Percentiles rank a stretch among this genome's conserved stretches.
Evolutionary conservation across 2,329 filamentous ascomycete species (phyloP).

Genomic region (Sphaerulina musiva): DNA sequence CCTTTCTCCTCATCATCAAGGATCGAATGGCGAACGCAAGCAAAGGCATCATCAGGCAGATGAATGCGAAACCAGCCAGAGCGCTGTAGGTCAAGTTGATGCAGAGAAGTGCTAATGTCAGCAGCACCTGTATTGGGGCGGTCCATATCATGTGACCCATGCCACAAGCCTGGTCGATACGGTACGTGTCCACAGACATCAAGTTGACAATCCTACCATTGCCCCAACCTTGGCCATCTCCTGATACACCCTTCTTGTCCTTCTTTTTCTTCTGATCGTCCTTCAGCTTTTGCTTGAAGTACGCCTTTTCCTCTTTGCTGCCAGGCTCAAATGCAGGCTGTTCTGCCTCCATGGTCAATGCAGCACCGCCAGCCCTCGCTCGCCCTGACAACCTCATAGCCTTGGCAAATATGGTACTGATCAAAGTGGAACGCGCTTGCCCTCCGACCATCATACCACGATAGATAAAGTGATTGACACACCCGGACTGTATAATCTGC

Average conservation of each 20-base stretch:
- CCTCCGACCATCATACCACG: slow-evolving; percentile 87
- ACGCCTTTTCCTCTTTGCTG: slow-evolving; percentile 47
- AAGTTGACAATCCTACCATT: slow-evolving; percentile 88
- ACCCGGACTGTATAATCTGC: slow-evolving; percentile 75
- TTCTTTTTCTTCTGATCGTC: slow-evolving; percentile 36
- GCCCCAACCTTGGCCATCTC: slow-evolving; percentile 76
- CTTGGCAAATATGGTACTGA: slow-evolving; percentile 85
- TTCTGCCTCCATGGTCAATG: slow-evolving; percentile 31
- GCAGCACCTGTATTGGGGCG: slow-evolving; percentile 66
- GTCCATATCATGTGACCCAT: slow-evolving; percentile 92
- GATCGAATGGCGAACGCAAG: slow-evolving; percentile 70
- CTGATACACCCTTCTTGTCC: slow-evolving; percentile 46
- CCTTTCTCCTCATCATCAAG: slow-evolving; percentile 66
- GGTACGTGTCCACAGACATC: slow-evolving; percentile 93
- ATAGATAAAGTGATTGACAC: slow-evolving; percentile 87
- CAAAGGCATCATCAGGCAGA: slow-evolving; percentile 70
- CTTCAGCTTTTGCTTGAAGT: slow-evolving; percentile 42
- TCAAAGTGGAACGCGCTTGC: slow-evolving; percentile 71
- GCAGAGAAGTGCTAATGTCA: slow-evolving; percentile 73
- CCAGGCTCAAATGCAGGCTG: slow-evolving; percentile 42
- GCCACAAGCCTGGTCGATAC: slow-evolving; percentile 79
- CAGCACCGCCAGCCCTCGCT: slow-evolving; percentile 73
- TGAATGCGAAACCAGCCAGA: slow-evolving; percentile 75
- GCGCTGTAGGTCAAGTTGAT: slow-evolving; percentile 88
- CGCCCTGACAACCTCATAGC: slow-evolving; percentile 81